Base-by-base conservation (phyloP, 2,329 filamentous ascomycete genomes). In the Diaporthe aspalathi region DNA sequence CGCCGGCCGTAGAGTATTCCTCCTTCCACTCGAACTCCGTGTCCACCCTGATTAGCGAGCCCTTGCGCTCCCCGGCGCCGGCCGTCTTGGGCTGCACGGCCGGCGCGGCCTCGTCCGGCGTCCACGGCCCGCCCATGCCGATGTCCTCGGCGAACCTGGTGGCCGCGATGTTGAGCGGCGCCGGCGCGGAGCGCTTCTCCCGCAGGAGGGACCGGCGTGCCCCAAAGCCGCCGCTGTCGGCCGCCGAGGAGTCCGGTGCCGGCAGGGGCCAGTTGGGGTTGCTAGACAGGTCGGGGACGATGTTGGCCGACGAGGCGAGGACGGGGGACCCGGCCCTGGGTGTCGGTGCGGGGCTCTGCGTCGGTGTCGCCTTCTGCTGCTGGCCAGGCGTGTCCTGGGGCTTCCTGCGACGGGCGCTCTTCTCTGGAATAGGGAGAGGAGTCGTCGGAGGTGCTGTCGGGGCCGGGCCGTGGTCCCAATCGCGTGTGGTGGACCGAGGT, bases 181-280 rank as follows among this genome's bases (percentile, higher is more conserved):
- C 70, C 9, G 72, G 72, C 14, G 70, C 70, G 20, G 67, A 66
- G 16, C 72, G 49, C 50, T 68, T 72, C 32, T 62, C 52, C 14
- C 49, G 22, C n/a, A 43, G 69, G 16, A 50, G 62, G 5, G 62
- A 62, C 27, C 56, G 57, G 7, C 56, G 53, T 17, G 67, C 67
- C 49, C 53, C 35, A 53, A 68, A 68, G 17, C 67, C 35, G 32
- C 67, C 67, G n/a, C n/a, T n/a, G 20, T 60, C 66, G 52, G 35
- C 20, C 8, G 60, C 20, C 11, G 65, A 9, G 24, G 40, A 12
- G 24, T 54, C 40, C n/a, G 72, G 67, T 16, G 62, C 67, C 11
- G 72, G 70, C 11, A 73, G 63, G 14, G 72, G 72, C 72, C 72
- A 73, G 67, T 72, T 70, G 29, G 72, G 67, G 52, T 54, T 69